Conservation (phyloP, 768 basidiomycete species). For the Paxillus rubicundulus region DNA sequence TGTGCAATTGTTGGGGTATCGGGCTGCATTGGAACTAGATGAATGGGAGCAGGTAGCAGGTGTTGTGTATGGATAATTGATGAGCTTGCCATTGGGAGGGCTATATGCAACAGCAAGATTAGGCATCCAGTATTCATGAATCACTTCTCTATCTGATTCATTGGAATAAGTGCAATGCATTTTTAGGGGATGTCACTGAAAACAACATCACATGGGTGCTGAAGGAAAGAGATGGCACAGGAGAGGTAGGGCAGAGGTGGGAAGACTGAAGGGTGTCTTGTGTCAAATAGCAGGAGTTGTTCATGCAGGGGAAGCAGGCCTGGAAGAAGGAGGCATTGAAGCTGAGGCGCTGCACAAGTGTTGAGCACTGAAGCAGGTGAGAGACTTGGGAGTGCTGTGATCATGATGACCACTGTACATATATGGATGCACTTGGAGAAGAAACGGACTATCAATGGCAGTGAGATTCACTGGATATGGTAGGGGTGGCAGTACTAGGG, state of each 20-base stretch:
- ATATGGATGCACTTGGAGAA: constrained; percentile 32
- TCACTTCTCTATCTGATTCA: constrained; percentile 54
- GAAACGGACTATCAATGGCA: constrained; percentile 34
- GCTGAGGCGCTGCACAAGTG: constrained; percentile 58
- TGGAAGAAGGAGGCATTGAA: constrained; percentile 38
- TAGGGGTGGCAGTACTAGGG: constrained; percentile 28
- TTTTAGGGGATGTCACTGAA: constrained; percentile 49
- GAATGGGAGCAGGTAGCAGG: constrained; percentile 25
- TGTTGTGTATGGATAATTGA: constrained; percentile 28
- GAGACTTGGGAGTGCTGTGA: constrained; percentile 44
- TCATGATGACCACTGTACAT: constrained; percentile 33
- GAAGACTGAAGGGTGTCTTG: constrained; percentile 32
- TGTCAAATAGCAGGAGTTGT: constrained; percentile 24
- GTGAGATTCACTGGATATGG: constrained; percentile 18
- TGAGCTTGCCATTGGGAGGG: constrained; percentile 34
- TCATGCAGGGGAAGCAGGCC: constrained; percentile 34
- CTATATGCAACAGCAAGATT: constrained; percentile 37
- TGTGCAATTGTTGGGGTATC: constrained; percentile 18
- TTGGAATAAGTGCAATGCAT: constrained; percentile 62
- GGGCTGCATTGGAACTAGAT: constrained; percentile 36
- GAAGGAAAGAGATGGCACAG: constrained; percentile 33
- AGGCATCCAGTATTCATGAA: constrained; percentile 68
- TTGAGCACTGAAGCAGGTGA: constrained; percentile 52
- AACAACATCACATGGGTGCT: constrained; percentile 54
- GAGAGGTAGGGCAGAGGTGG: constrained; percentile 27